Base-by-base conservation (phyloP, 768 basidiomycete genomes). In the Phaeolepiota aurea region DNA sequence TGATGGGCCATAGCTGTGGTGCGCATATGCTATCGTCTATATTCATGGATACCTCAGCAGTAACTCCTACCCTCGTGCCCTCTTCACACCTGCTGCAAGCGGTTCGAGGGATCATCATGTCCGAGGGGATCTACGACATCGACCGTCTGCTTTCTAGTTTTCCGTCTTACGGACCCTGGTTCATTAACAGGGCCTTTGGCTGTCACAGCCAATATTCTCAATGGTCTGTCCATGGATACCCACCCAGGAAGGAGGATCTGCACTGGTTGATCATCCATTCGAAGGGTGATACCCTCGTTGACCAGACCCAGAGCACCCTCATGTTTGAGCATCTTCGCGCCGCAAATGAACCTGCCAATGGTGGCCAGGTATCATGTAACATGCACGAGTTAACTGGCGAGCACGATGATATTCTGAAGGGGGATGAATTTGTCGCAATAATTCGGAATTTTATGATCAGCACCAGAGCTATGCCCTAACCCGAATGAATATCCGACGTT, bases 71-170 rank as follows among this genome's bases (percentile, higher is more conserved):
- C 18, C 66, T 84, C 15, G 55, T 57, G 12, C 83, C 82, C 0
- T 56, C 64, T 32, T 50, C 51, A 10, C 38, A 40, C 25, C 61
- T 80, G 14, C 58, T 73, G 36, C 47, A 49, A 40, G 64, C 71
- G 34, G 70, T 73, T 14, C 67, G 67, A 39, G 81, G 68, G 12
- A 62, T 87, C 34, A 58, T 79, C 38, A 46, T 81, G 49, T 80
- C 87, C 1, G 87, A 85, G 57, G 88, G 88, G 21, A 79, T 89
- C 46, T 88, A 80, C 58, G 79, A 89, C 56, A 58, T 87, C 44
- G 81, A 84, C 56, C 49, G 66, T 3, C 69, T 90, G 31, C 64
- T 87, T 18, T 48, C 55, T 10, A 69, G 64, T 42, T 87, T 87
- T 61, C 85, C 87, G 1, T 19, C 33, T n/a, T 90, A 89, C 57